These are phyloP conservation scores for Quercus gilva DNA, from an alignment of 306 rosid species.

Conservation along the genomic window DNA sequence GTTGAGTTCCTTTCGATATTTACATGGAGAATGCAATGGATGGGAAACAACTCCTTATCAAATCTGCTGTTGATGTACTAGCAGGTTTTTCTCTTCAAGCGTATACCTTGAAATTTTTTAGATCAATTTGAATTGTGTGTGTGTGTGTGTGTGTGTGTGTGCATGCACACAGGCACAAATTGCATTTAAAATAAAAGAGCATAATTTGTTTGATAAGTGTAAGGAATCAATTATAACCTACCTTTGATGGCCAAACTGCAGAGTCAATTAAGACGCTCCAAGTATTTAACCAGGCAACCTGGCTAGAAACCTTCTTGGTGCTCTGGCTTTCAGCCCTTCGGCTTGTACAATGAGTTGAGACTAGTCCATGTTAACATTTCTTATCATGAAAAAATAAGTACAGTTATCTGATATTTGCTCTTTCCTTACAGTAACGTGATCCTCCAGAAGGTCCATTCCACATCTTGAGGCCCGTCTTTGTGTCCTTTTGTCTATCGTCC, in stretches of 20 bases:
- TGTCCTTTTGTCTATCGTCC: too few relatives aligned
- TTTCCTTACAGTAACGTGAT: constrained; percentile 64
- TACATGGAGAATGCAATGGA: constrained; percentile 79
- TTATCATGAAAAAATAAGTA: constrained; percentile 16
- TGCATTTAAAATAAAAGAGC: neutral
- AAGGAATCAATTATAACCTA: constrained; percentile 18
- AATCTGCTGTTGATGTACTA: constrained; percentile 58
- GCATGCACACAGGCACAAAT: neutral
- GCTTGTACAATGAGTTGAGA: constrained; percentile 85
- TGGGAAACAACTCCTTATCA: constrained; percentile 60
- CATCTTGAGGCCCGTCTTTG: too few relatives aligned
- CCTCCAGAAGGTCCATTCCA: constrained; percentile 13
- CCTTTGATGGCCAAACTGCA: constrained; percentile 49
- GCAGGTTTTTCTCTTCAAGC: constrained; percentile 39
- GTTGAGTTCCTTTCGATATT: constrained; percentile 67
- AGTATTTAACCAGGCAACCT: too few relatives aligned
- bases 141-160: neutral
- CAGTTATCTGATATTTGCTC: constrained; percentile 15
- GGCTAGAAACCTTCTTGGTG: too few relatives aligned
- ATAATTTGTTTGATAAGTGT: constrained; percentile 5
- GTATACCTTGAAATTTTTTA: constrained; percentile 20
- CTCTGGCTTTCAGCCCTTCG: constrained; percentile 70
- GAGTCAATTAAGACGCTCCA: neutral
- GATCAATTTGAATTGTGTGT: neutral
- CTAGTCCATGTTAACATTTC: constrained; percentile 28